Evolutionary conservation across 257 asterid species (phyloP).

Genomic region (Knoxia roxburghii): DNA sequence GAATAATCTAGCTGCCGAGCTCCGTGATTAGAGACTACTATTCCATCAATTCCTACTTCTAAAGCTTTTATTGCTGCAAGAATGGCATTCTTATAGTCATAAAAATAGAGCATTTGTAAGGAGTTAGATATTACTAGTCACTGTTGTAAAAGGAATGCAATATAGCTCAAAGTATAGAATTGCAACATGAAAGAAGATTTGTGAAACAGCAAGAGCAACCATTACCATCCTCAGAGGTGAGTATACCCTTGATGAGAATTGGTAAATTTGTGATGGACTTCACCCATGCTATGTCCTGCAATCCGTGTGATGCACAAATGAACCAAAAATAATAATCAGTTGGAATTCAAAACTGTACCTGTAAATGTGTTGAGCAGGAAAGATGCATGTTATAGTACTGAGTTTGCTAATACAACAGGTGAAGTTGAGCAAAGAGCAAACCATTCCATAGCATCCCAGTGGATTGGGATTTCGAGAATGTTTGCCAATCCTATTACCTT

Average conservation of each 20-base stretch:
- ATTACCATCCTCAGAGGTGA: conserved; percentile 61
- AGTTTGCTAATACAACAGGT: background rate
- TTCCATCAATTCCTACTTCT: conserved; percentile 56
- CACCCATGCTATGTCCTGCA: conserved; percentile 70
- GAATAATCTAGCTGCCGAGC: conserved; percentile 55
- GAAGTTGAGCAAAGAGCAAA: background rate
- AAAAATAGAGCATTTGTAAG: background rate
- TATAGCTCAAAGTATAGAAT: background rate
- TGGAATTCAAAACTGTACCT: background rate
- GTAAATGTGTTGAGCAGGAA: background rate
- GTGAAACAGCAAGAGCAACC: background rate
- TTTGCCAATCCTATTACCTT: too few relatives aligned
- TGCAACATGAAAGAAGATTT: background rate
- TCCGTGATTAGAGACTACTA: conserved; percentile 63
- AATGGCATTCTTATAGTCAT: background rate
- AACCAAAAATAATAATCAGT: background rate
- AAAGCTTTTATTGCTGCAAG: conserved; percentile 47
- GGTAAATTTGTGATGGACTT: conserved; percentile 55
- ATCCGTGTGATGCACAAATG: conserved; percentile 1
- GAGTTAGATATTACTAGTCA: background rate
- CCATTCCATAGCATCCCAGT: background rate
- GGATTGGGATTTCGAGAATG: too few relatives aligned
- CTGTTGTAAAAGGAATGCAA: background rate
- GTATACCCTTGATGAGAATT: conserved; percentile 55
- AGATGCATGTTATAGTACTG: background rate